Percentiles rank a stretch among this genome's conserved stretches.
These are phyloP conservation scores for Microstroma glucosiphilum DNA, from an alignment of 1,284 basidiomycete species.

Conservation along the genomic window DNA sequence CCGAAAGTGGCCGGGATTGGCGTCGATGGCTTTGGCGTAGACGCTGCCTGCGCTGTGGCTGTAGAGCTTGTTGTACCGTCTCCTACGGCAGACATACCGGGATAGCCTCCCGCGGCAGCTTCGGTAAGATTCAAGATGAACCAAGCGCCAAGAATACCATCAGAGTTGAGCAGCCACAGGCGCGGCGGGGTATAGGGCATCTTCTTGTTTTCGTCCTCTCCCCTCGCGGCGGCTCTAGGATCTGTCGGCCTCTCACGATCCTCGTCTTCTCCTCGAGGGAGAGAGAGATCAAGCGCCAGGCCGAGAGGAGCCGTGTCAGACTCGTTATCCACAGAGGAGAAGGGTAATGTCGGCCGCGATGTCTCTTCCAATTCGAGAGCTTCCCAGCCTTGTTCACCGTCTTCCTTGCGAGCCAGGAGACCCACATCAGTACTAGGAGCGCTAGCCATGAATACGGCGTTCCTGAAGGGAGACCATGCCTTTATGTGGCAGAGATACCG, in stretches of 20 bases:
- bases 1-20: neutral
- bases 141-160: slow-evolving; percentile 3
- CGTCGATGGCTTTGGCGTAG: neutral
- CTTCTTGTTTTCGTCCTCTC: slow-evolving; percentile 52
- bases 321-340: slow-evolving; percentile 59
- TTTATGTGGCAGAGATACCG: slow-evolving; percentile 59
- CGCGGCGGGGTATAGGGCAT: slow-evolving; percentile 55
- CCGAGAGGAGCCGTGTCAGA: slow-evolving; percentile 68
- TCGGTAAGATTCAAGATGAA: neutral
- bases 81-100: slow-evolving; percentile 45
- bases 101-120: slow-evolving; percentile 48
- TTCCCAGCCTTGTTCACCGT: slow-evolving; percentile 57
- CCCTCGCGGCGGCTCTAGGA: slow-evolving; percentile 57
- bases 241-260: slow-evolving; percentile 55
- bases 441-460: slow-evolving; percentile 66
- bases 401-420: slow-evolving; percentile 57
- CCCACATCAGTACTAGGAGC: slow-evolving; percentile 70
- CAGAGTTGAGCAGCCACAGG: slow-evolving; percentile 5
- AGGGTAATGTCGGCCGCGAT: slow-evolving; percentile 63
- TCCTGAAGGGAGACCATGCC: slow-evolving; percentile 63
- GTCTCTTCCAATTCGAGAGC: slow-evolving; percentile 70
- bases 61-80: neutral
- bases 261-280: slow-evolving; percentile 32
- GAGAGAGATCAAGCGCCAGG: slow-evolving; percentile 65
- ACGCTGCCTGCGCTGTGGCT: neutral